Conservation (phyloP, 257 asterid genomes). For the Solanum bulbocastanum region DNA sequence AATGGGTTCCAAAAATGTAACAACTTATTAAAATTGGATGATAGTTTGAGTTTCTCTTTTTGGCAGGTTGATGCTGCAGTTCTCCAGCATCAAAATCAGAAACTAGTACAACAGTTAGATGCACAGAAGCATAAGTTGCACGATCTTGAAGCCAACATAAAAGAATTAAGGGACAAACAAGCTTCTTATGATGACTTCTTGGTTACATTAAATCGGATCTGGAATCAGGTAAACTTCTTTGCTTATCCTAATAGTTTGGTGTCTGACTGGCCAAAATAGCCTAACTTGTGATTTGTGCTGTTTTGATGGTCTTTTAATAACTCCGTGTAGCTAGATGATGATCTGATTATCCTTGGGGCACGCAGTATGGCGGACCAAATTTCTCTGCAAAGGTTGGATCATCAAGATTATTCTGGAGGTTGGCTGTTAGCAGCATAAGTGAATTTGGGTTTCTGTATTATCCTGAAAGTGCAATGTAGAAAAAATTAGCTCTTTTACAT, state of each 20-base stretch:
- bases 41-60: background rate
- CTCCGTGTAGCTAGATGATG: slow-evolving; percentile 60
- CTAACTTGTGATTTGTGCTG: slow-evolving; percentile 1
- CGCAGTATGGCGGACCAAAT: slow-evolving; percentile 58
- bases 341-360: slow-evolving; percentile 61
- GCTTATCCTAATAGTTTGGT: background rate
- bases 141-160: slow-evolving; percentile 64
- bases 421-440: slow-evolving; percentile 5
- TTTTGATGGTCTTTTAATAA: slow-evolving; percentile 5
- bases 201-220: slow-evolving; percentile 60
- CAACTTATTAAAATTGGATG: background rate
- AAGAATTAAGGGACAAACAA: slow-evolving; percentile 64
- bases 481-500: background rate
- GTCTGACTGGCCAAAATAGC: background rate
- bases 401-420: slow-evolving; percentile 64
- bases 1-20: background rate
- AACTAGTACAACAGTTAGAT: slow-evolving; percentile 83
- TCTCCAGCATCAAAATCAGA: slow-evolving; percentile 96
- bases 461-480: background rate
- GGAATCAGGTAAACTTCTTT: slow-evolving; percentile 69
- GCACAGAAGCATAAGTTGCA: slow-evolving; percentile 70
- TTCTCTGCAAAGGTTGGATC: slow-evolving; percentile 47
- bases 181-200: slow-evolving; percentile 58
- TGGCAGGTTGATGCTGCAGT: slow-evolving; percentile 84
- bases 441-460: background rate